Evolutionary conservation across 139 green algal genomes (phyloP), one percentile per base, ranked within the genome.

Genomic region (Coelastrella sp.): DNA sequence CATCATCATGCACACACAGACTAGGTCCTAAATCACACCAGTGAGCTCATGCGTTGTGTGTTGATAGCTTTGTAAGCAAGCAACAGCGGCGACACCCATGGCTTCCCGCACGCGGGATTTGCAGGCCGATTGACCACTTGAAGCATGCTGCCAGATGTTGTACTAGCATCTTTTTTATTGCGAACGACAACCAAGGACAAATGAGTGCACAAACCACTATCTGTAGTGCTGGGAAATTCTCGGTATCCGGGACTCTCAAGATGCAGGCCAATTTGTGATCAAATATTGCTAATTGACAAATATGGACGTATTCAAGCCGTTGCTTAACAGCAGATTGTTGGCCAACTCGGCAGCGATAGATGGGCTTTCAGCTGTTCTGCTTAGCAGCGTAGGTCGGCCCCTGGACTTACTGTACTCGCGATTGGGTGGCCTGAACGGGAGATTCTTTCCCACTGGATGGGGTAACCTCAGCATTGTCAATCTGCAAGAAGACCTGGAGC

Each of bases 381-480:
- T 82, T 7, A 41, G 77, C 27, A 78, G 41, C 30, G 62, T 67
- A 9, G 79, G 79, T 41, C 30, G 59, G 43, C 63, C 79, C 25
- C 66, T 86, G 5, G 80, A 86, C 66, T 21, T 79, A 19, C 66
- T 86, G 23, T 86, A 79, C 48, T 86, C 80, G 19, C 45, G 80
- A 3, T 23, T 90, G 0, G 81, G 81, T 23, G 67, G 80, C 0
- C 8, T 88, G 0, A 88, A 90, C 40, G 86, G 86, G 0, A 35
- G 57, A 4, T 90, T 90, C 35, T 90, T 90, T 35, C 71, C 71
- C 0, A 45, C 59, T 21, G 83, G 83, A 0, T 87, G 83, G 83
- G 83, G 83, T 9, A 83, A 87, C 43, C 83, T 87, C 15, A 17
- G 72, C 38, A 57, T 80, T 4, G 19, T 81, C 43, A 32, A 89